These are phyloP conservation scores for Dictyostelium capitatum DNA, from an alignment of 78 protist genomes.

Conservation along the genomic window DNA sequence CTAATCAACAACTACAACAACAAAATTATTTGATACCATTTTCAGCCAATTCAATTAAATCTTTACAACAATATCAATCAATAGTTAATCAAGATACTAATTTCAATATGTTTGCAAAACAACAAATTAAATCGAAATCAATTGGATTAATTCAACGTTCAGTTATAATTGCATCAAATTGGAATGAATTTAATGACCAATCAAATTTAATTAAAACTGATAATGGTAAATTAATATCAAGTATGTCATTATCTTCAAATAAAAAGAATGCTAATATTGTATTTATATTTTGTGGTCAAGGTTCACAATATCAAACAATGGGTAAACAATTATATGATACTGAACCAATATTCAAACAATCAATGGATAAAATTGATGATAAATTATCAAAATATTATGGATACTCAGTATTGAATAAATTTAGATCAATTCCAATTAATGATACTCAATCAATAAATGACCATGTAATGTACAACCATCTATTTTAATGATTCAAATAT, in stretches of 20 bases:
- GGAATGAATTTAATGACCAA: no score
- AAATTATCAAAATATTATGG: not conserved
- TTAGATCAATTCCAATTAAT: not conserved
- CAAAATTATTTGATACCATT: conserved; percentile 7
- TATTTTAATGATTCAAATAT: not conserved
- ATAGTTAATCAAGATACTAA: no score
- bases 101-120: no score
- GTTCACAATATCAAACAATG: not conserved
- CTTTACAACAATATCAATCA: not conserved
- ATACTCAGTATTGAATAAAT: not conserved
- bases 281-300: conserved; percentile 78
- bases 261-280: no score
- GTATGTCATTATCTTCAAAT: no score
- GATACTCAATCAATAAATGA: not conserved
- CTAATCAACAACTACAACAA: not conserved
- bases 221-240: no score
- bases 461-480: conserved; percentile 45
- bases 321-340: no score
- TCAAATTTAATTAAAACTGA: no score
- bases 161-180: no score
- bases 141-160: no score
- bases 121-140: no score
- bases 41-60: not conserved
- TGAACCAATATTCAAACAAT: not conserved
- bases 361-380: no score